Evolutionary conservation across 352 stramenopile genomes (phyloP).

Genomic region (Halophytophthora batemanensis): DNA sequence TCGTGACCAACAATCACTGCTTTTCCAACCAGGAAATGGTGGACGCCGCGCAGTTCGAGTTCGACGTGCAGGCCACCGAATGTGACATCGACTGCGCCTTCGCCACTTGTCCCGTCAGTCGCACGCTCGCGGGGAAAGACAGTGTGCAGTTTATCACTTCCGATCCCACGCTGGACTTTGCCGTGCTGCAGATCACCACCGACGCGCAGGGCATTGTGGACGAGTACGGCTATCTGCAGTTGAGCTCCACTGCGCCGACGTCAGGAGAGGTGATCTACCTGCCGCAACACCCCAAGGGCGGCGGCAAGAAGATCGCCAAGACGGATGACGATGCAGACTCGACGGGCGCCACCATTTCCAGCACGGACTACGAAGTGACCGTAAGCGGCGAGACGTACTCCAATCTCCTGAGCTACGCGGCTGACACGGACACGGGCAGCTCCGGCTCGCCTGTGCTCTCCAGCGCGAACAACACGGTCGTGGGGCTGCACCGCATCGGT

Average conservation of each 20-base stretch:
- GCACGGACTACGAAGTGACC: constrained; percentile 32
- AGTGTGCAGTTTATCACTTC: constrained; percentile 59
- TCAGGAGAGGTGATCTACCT: constrained; percentile 62
- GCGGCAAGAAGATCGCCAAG: constrained; percentile 56
- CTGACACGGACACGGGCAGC: constrained; percentile 62
- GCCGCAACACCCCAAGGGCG: constrained; percentile 55
- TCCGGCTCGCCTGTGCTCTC: constrained; percentile 65
- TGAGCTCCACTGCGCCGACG: constrained; percentile 37
- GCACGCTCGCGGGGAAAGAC: constrained; percentile 32
- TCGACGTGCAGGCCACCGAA: constrained; percentile 48
- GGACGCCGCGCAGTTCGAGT: constrained; percentile 44
- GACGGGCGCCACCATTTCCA: constrained; percentile 17
- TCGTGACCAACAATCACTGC: constrained; percentile 68
- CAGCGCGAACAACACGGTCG: constrained; percentile 45
- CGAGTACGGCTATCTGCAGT: constrained; percentile 56
- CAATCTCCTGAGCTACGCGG: constrained; percentile 56
- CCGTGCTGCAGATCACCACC: constrained; percentile 47
- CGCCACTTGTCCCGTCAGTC: constrained; percentile 34
- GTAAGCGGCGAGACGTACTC: constrained; percentile 30
- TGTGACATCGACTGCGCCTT: constrained; percentile 47
- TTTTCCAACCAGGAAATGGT: constrained; percentile 45
- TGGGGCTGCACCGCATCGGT: constrained; percentile 72
- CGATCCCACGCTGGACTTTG: constrained; percentile 48
- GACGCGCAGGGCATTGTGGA: constrained; percentile 31
- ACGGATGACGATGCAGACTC: constrained; percentile 31